Evolutionary conservation across 208 protist species (phyloP).

Genomic region (Strigomonas galati): DNA sequence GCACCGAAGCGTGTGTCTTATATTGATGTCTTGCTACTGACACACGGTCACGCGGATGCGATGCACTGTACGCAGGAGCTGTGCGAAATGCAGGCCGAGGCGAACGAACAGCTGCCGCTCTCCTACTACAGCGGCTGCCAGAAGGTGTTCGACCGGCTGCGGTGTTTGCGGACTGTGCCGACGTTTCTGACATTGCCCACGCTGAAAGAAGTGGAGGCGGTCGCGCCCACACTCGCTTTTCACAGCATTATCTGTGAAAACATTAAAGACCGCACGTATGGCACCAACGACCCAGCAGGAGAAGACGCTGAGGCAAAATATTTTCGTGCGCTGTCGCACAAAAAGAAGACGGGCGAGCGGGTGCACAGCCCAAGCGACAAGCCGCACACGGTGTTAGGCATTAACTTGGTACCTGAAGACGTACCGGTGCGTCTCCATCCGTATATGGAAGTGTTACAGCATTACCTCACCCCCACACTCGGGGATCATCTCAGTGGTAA

Average conservation of each 20-base stretch:
- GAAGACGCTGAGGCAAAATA: too few relatives aligned
- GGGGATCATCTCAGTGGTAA: too few relatives aligned
- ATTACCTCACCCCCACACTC: too few relatives aligned
- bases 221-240: slow-evolving; percentile 33
- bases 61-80: slow-evolving; percentile 82
- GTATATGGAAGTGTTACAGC: too few relatives aligned
- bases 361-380: too few relatives aligned
- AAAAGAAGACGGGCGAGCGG: too few relatives aligned
- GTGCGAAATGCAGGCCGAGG: slow-evolving; percentile 84
- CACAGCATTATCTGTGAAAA: slow-evolving; percentile 14
- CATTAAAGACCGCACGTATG: too few relatives aligned
- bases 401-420: too few relatives aligned
- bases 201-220: slow-evolving; percentile 45
- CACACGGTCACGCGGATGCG: slow-evolving; percentile 86
- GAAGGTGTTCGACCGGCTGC: slow-evolving; percentile 12
- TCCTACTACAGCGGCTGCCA: not conserved
- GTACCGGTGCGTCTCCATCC: too few relatives aligned
- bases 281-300: too few relatives aligned
- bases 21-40: slow-evolving; percentile 80
- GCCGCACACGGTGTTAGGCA: too few relatives aligned
- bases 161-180: slow-evolving; percentile 35
- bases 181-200: slow-evolving; percentile 59
- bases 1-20: slow-evolving; percentile 41
- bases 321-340: too few relatives aligned
- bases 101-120: slow-evolving; percentile 16